Conservation (phyloP, 148 eudicot genomes). For the Salicornia ramosissima region DNA sequence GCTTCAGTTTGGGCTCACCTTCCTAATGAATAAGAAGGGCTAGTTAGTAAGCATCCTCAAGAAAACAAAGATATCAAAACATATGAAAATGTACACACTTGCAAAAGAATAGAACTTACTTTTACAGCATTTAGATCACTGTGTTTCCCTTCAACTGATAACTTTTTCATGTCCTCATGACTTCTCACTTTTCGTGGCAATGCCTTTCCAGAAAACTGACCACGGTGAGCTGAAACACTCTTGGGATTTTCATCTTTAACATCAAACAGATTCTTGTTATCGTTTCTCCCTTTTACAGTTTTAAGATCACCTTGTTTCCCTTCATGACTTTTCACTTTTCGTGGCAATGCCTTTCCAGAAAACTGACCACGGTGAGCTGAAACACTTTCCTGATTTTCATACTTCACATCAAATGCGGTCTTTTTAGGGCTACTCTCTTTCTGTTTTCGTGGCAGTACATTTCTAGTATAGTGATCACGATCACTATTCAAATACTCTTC, state of each 20-base stretch:
- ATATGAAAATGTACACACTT: neutral
- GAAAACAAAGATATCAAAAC: slow-evolving; percentile 3
- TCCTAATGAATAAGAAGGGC: slow-evolving; percentile 14
- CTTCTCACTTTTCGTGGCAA: no score
- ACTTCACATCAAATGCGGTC: slow-evolving; percentile 3
- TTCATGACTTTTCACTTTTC: neutral
- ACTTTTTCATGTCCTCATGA: slow-evolving; percentile 7
- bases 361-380: no score
- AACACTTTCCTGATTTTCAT: no score
- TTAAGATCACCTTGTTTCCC: neutral
- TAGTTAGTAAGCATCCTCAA: slow-evolving; percentile 5
- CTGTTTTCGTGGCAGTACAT: no score
- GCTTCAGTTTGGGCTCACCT: slow-evolving; percentile 6
- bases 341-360: neutral
- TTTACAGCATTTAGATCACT: slow-evolving; percentile 16
- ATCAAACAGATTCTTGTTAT: no score
- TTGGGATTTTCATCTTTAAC: no score
- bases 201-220: neutral
- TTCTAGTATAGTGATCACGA: no score
- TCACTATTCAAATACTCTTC: no score
- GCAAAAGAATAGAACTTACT: slow-evolving; percentile 19
- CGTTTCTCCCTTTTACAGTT: no score
- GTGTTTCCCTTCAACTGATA: neutral
- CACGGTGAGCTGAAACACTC: slow-evolving; percentile 10
- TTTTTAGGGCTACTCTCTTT: slow-evolving; percentile 3